These are phyloP conservation scores for Phytopythium delawarense DNA, from an alignment of 352 stramenopile species.

Conservation along the genomic window DNA sequence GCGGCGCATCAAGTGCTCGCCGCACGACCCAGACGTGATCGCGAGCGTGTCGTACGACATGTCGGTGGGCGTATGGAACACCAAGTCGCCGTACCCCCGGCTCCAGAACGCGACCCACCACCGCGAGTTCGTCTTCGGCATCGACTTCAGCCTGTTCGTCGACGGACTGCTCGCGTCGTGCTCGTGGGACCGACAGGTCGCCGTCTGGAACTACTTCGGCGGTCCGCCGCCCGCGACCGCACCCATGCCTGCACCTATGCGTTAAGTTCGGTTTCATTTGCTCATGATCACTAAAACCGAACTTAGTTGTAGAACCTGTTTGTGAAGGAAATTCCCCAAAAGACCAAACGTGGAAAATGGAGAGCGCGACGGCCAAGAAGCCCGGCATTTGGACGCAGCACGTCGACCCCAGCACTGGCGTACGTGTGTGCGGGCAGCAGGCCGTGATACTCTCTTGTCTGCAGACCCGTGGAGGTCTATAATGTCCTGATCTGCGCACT, in stretches of 20 bases:
- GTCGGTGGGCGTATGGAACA: slow-evolving; percentile 88
- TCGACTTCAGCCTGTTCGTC: slow-evolving; percentile 84
- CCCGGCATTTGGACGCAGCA: slow-evolving; percentile 75
- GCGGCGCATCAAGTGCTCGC: slow-evolving; percentile 81
- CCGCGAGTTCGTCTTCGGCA: slow-evolving; percentile 85
- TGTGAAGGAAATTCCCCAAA: not conserved
- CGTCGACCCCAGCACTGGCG: slow-evolving; percentile 44
- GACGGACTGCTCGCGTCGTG: slow-evolving; percentile 72
- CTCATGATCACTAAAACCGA: not conserved
- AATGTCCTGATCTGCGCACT: not conserved
- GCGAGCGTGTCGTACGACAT: slow-evolving; percentile 90
- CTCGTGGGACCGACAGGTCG: slow-evolving; percentile 77
- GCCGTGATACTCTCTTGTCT: not conserved
- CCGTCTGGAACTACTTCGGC: slow-evolving; percentile 79
- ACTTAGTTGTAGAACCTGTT: not conserved
- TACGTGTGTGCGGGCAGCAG: slow-evolving; percentile 17
- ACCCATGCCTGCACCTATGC: slow-evolving; percentile 4
- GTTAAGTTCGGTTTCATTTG: slow-evolving; percentile 18
- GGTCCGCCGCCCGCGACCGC: slow-evolving; percentile 33
- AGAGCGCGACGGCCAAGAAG: slow-evolving; percentile 31
- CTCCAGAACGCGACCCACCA: slow-evolving; percentile 78
- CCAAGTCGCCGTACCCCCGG: slow-evolving; percentile 64
- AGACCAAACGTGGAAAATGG: slow-evolving; percentile 14
- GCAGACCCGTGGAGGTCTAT: not conserved
- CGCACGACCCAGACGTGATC: slow-evolving; percentile 76